Base-by-base conservation (phyloP, 495 filamentous ascomycete genomes). In the Podospora didyma region DNA sequence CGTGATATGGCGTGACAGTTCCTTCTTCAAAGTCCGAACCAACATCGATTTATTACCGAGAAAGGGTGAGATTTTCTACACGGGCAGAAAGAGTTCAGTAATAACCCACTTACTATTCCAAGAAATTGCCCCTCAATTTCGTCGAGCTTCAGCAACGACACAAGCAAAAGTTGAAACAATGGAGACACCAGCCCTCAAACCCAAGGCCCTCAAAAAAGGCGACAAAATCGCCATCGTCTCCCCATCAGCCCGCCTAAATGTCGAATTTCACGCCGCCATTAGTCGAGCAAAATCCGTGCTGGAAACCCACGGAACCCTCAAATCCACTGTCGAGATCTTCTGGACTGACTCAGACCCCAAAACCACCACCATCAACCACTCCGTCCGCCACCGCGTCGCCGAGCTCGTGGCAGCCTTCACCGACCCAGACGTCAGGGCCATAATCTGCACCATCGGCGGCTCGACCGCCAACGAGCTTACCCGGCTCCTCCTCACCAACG, bases 391-490 rank as follows among this genome's bases (percentile, higher is more conserved):
- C 39, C 61, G 64, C 34, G 51, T 61, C 7, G 45, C 58, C 3
- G 68, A 70, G 45, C 22, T 72, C 34, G 63, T 61, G 19, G 23
- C 49, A 7, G 65, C 67, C 12, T 67, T 70, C 42, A 37, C 28
- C 1, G 64, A 70, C 48, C 56, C 68, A 0, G 31, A 51, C 22
- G 59, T 71, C 48, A 46, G 56, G 34, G 66, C 62, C 46, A 61
- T 72, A 34, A 62, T 71, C 51, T 63, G 61, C 48, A 68, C 65
- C 19, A 62, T 69, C 16, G 69, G 71, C 46, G 71, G 71, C 0
- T 17, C 60, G 2, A 14, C 55, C 2, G 61, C 60, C 39, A 71
- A 59, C n/a, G 68, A 71, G 56, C 55, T 73, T 1, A 42, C 70
- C 0, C 68, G 59, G 2, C 41, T 56, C n/a, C 58, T 74, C n/a